A percentile compares a stretch with the other conserved stretches of the same genome.
phyloP scores from a whole-genome alignment of 2,329 filamentous ascomycete species.

The Curvularia sp. region DNA sequence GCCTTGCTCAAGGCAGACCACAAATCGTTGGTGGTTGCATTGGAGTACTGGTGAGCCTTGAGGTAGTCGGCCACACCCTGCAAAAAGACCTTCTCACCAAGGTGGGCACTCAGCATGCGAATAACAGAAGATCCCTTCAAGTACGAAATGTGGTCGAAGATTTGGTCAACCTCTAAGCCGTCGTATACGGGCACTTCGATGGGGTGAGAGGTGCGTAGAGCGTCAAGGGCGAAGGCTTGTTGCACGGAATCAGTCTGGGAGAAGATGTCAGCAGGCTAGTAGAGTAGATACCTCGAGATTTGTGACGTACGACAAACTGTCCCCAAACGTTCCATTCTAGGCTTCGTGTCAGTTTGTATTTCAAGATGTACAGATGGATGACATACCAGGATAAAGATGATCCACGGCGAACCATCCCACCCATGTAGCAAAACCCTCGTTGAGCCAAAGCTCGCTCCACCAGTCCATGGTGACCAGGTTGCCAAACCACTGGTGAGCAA shows the following conservation, averaged over 20 bases:
- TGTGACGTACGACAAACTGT: slow-evolving; percentile 80
- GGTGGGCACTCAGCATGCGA: slow-evolving; percentile 91
- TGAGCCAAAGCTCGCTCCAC: slow-evolving; percentile 90
- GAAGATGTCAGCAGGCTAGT: slow-evolving; percentile 48
- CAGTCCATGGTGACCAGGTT: slow-evolving; percentile 97
- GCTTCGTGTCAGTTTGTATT: slow-evolving; percentile 15
- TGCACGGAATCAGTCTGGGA: slow-evolving; percentile 85
- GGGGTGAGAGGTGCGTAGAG: slow-evolving; percentile 88
- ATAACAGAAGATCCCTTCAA: slow-evolving; percentile 96
- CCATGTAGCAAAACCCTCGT: slow-evolving; percentile 98
- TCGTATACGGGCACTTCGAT: slow-evolving; percentile 96
- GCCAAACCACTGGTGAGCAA: slow-evolving; percentile 96
- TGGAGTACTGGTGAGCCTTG: slow-evolving; percentile 83
- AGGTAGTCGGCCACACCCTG: slow-evolving; percentile 90
- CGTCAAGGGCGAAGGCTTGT: slow-evolving; percentile 87
- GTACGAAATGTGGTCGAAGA: slow-evolving; percentile 97
- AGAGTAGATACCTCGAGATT: slow-evolving; percentile 60
- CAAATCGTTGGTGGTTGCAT: slow-evolving; percentile 89
- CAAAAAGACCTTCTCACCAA: slow-evolving; percentile 87
- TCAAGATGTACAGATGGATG: background rate
- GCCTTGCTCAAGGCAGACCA: slow-evolving; percentile 89
- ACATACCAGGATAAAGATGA: slow-evolving; percentile 78
- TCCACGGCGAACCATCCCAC: slow-evolving; percentile 94
- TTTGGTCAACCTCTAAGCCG: slow-evolving; percentile 95
- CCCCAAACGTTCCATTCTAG: slow-evolving; percentile 95